Base-by-base conservation (phyloP, 1,284 basidiomycete genomes). In the Exobasidium cylindrosporum region DNA sequence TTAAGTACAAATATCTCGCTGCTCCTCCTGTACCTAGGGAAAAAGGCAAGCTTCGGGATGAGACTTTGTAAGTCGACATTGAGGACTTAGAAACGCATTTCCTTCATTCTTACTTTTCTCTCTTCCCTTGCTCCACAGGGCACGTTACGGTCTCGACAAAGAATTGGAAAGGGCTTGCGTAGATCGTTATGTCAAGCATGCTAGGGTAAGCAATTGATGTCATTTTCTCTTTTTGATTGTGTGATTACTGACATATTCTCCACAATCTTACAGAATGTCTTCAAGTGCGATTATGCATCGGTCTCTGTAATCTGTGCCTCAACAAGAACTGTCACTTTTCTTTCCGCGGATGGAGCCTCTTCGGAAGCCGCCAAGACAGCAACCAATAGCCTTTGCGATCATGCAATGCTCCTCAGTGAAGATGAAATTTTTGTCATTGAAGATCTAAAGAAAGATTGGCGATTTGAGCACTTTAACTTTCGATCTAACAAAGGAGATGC, bases 401-500 rank as follows among this genome's bases (percentile, higher is more conserved):
- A 74, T 50, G 72, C 70, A 31, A 70, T 74, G 70, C 70, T 74
- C 0, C 50, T 69, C 11, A 45, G 62, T 24, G 66, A 64, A n/a
- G 63, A 66, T 28, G 62, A 67, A 59, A 62, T 72, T 26, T 58
- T 74, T 2, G 66, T 68, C 53, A 52, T 74, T n/a, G 43, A 26
- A 32, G 58, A 72, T 54, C 60, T 69, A 5, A 35, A 60, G 0
- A 58, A 67, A 10, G 72, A 74, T 30, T 74, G 72, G 70, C 61
- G 70, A 24, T 72, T 72, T 61, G 53, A 56, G 13, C 63, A 67
- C 40, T 60, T 64, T 5, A 26, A 50, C 14, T 21, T 24, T 13
- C 5, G 21, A 6, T 14, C 13, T 24, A 6, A 50, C 4, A 50
- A 23, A 28, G 47, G 47, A 24, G 21, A 5, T 26, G 26, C 13